phyloP scores from a whole-genome alignment of 139 green algal genomes.

The Tetraselmis chui region DNA sequence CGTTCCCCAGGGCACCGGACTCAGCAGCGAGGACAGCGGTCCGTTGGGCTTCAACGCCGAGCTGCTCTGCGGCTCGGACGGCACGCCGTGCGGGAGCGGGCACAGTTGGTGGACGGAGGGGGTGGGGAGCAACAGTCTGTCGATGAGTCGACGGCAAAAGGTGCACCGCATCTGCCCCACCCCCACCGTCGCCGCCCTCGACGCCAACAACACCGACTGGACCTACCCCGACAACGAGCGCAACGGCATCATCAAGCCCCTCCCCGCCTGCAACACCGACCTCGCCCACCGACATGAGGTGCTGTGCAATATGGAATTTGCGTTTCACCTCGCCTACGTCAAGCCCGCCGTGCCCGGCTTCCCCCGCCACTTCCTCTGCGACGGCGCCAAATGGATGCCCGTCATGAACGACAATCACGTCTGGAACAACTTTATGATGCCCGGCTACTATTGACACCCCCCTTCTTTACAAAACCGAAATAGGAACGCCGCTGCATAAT shows the following conservation, averaged over 20 bases:
- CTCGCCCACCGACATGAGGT: neutral
- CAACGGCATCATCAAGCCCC: neutral
- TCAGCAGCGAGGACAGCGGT: neutral
- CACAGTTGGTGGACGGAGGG: neutral
- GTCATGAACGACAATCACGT: neutral
- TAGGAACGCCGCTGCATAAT: too few species aligned
- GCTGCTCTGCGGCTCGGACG: neutral
- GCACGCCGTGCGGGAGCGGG: neutral
- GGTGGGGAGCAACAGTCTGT: neutral
- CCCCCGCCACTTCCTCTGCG: neutral
- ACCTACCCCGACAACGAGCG: neutral
- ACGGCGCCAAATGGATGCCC: neutral
- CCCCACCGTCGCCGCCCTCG: neutral
- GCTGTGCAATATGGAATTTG: neutral
- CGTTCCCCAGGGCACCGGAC: neutral
- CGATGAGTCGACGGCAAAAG: neutral
- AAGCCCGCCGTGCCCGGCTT: neutral
- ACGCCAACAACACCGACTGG: neutral
- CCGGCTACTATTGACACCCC: too few species aligned
- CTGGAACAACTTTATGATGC: neutral
- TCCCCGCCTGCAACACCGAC: neutral
- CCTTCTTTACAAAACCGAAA: too few species aligned
- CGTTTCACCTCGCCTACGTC: neutral
- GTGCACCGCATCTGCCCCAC: neutral
- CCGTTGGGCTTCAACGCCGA: neutral